A percentile compares a stretch with the other conserved stretches of the same genome.
phyloP scores from a whole-genome alignment of 352 stramenopile genomes.

The Phytophthora macrochlamydospora region DNA sequence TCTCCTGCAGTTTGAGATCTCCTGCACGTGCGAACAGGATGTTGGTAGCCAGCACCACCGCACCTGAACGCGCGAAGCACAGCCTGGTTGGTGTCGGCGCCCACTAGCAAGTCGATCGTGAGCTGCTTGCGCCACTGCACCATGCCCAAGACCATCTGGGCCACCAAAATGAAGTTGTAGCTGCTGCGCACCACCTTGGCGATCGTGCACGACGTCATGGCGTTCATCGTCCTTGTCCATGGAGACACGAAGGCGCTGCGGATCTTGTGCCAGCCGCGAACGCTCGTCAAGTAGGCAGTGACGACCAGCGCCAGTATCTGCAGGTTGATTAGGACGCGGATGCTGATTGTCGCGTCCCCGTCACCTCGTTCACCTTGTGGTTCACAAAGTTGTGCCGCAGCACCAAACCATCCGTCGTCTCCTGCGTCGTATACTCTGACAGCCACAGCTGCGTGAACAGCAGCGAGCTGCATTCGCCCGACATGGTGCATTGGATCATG shows the following conservation, averaged over 20 bases:
- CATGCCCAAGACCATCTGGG: conserved; percentile 40
- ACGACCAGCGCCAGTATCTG: conserved; percentile 42
- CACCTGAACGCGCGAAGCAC: conserved; percentile 39
- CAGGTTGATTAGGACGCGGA: conserved; percentile 35
- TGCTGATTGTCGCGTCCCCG: conserved; percentile 37
- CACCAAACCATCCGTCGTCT: conserved; percentile 7
- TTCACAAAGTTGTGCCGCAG: conserved; percentile 50
- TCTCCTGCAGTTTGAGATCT: conserved; percentile 42
- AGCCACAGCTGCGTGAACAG: conserved; percentile 49
- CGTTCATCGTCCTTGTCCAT: conserved; percentile 25
- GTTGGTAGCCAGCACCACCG: conserved; percentile 36
- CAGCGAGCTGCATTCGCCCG: conserved; percentile 43
- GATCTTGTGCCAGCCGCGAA: conserved; percentile 34
- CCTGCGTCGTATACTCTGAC: conserved; percentile 35
- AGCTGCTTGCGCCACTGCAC: conserved; percentile 40
- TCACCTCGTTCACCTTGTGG: conserved; percentile 47
- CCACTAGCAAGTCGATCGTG: conserved; percentile 45
- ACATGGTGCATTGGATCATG: conserved; percentile 46
- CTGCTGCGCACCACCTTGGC: conserved; percentile 45
- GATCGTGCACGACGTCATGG: conserved; percentile 40
- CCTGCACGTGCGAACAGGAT: conserved; percentile 41
- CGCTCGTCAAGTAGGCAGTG: conserved; percentile 40
- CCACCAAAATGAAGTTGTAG: conserved; percentile 46
- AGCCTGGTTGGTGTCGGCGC: conserved; percentile 29
- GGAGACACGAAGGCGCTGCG: conserved; percentile 23